These are phyloP conservation scores for Aphanomyces astaci DNA, from an alignment of 352 stramenopile species.

Conservation along the genomic window DNA sequence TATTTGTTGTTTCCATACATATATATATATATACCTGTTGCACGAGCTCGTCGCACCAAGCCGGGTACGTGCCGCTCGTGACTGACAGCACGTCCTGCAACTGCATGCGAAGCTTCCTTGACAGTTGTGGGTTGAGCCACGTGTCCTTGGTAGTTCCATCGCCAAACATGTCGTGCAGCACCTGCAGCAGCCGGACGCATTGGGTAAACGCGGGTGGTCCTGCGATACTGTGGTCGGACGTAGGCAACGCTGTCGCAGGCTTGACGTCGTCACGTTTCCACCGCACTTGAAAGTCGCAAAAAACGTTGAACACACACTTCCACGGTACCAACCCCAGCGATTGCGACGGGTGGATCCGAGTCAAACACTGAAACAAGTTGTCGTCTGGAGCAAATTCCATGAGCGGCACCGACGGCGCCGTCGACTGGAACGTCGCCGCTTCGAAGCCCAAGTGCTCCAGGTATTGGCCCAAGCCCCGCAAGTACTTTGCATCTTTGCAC, in stretches of 20 bases:
- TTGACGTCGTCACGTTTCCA: constrained; percentile 29
- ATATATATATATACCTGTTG: constrained; percentile 29
- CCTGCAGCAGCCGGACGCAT: neutral
- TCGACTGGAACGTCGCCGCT: neutral
- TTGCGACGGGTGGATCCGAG: constrained; percentile 6
- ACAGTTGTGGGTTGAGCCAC: constrained; percentile 64
- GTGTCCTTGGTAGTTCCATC: constrained; percentile 24
- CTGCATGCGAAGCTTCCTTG: constrained; percentile 72
- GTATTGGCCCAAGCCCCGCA: neutral
- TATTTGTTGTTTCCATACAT: no score
- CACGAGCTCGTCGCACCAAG: constrained; percentile 68
- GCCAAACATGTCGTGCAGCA: neutral
- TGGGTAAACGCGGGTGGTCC: constrained; percentile 1
- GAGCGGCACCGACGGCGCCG: constrained; percentile 26
- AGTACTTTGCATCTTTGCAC: constrained; percentile 17
- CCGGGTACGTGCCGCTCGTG: constrained; percentile 72
- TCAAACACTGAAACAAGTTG: constrained; percentile 68
- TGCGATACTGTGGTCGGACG: no score
- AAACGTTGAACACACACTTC: constrained; percentile 66
- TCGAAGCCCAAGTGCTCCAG: neutral
- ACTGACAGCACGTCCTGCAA: constrained; percentile 76
- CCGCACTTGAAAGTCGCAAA: constrained; percentile 60
- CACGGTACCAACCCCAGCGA: constrained; percentile 39
- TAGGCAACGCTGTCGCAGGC: neutral
- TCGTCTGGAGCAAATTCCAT: constrained; percentile 52